A percentile compares a stretch with the other conserved stretches of the same genome.
These are phyloP conservation scores for Dioscorea zingiberensis DNA, from an alignment of 106 monocot genomes.

Conservation along the genomic window DNA sequence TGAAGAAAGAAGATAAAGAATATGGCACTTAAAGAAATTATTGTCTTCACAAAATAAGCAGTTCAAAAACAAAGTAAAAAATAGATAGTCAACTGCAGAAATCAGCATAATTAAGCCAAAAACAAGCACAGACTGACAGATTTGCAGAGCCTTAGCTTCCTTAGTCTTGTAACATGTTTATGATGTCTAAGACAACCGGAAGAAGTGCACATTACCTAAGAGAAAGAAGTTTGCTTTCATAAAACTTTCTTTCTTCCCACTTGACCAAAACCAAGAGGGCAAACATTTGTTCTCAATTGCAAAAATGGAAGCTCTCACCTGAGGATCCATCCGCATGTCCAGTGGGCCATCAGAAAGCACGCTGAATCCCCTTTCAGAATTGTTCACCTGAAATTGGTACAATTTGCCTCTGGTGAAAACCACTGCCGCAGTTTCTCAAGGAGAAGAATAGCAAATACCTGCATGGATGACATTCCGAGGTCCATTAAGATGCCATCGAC, in stretches of 20 bases:
- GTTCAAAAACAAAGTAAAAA: not conserved
- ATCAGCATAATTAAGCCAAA: not conserved
- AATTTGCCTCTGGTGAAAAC: not conserved
- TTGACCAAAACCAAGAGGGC: not conserved
- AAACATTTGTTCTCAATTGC: not conserved
- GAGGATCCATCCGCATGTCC: constrained; percentile 96
- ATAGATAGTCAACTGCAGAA: not conserved
- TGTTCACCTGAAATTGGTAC: constrained; percentile 36
- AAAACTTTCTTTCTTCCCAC: not conserved
- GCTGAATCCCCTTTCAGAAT: constrained; percentile 78
- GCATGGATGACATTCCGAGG: constrained; percentile 98
- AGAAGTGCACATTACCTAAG: no score
- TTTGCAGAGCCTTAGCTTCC: no score
- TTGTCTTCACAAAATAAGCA: not conserved
- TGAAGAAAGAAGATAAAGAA: not conserved
- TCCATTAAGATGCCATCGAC: constrained; percentile 91
- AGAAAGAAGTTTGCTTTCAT: not conserved
- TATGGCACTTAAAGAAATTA: not conserved
- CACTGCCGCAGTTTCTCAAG: constrained; percentile 11
- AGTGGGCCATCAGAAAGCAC: constrained; percentile 73
- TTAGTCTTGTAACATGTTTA: not conserved
- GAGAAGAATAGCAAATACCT: constrained; percentile 26
- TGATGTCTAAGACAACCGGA: not conserved
- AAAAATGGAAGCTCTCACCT: constrained; percentile 65
- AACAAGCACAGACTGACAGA: no score